phyloP scores from a whole-genome alignment of 164 flowering plant genomes.

The Chimonanthus salicifolius region DNA sequence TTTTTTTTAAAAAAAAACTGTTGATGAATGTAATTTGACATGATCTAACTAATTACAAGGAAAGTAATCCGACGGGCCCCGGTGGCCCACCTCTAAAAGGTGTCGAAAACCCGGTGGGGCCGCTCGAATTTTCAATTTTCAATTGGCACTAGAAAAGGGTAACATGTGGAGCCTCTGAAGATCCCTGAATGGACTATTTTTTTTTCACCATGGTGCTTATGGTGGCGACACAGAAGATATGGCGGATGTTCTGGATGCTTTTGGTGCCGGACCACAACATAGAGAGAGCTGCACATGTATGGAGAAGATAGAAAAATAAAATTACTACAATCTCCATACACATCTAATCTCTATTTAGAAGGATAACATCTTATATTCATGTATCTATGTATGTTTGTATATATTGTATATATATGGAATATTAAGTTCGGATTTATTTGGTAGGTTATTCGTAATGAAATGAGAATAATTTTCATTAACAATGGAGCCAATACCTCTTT shows the following conservation, averaged over 20 bases:
- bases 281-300: conserved; percentile 12
- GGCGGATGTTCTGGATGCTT: conserved; percentile 36
- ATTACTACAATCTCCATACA: background rate
- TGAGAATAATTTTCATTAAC: no score
- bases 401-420: background rate
- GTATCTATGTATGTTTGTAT: background rate
- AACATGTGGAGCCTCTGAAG: conserved; percentile 5
- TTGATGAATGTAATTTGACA: background rate
- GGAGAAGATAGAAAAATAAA: background rate
- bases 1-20: background rate
- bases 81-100: background rate
- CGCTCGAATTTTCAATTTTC: background rate
- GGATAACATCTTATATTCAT: background rate
- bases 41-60: background rate
- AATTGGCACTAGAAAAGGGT: background rate
- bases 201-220: conserved; percentile 2
- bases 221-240: conserved; percentile 28
- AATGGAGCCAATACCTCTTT: no score
- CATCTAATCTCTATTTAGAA: background rate
- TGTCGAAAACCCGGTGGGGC: background rate
- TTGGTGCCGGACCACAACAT: conserved; percentile 31
- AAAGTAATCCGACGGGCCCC: background rate
- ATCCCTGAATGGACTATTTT: background rate
- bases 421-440: no score
- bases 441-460: no score